A percentile compares a stretch with the other conserved stretches of the same genome.
Evolutionary conservation across 2,329 filamentous ascomycete genomes (phyloP).

Genomic region (Sporothrix luriei): DNA sequence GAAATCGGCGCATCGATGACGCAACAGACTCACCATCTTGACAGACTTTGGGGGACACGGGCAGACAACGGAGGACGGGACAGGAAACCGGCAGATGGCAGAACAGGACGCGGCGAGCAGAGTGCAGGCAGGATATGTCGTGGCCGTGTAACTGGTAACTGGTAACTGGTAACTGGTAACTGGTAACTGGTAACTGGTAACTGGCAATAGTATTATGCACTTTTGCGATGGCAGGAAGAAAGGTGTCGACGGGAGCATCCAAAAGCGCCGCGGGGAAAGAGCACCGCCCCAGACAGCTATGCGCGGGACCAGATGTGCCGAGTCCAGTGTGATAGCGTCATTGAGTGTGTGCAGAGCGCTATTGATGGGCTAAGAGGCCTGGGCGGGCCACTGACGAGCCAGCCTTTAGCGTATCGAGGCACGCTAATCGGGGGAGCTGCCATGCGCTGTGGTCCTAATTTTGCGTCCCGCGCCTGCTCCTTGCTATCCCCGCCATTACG

Average conservation of each 20-base stretch:
- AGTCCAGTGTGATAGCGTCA: neutral
- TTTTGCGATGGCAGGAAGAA: neutral
- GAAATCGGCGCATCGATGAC: neutral
- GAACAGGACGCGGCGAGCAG: neutral
- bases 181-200: neutral
- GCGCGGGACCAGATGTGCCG: neutral
- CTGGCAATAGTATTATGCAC: neutral
- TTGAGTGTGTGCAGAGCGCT: neutral
- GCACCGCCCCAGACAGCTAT: neutral
- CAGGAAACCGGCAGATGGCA: neutral
- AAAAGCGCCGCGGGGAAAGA: neutral
- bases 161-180: too few relatives aligned
- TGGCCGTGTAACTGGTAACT: neutral
- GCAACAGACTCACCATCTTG: constrained; percentile 7
- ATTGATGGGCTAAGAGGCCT: neutral
- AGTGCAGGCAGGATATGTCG: neutral
- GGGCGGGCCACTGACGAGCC: neutral
- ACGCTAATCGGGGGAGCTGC: neutral
- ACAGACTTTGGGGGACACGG: neutral
- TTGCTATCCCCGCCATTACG: constrained; percentile 14
- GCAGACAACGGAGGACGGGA: neutral
- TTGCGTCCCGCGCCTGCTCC: neutral
- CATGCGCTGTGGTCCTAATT: too few relatives aligned
- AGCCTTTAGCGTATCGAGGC: neutral
- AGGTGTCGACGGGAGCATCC: neutral